Percentiles rank a stretch among this genome's conserved stretches.
Evolutionary conservation across 495 filamentous ascomycete species (phyloP).

Genomic region (Lichenothelia convexa): DNA sequence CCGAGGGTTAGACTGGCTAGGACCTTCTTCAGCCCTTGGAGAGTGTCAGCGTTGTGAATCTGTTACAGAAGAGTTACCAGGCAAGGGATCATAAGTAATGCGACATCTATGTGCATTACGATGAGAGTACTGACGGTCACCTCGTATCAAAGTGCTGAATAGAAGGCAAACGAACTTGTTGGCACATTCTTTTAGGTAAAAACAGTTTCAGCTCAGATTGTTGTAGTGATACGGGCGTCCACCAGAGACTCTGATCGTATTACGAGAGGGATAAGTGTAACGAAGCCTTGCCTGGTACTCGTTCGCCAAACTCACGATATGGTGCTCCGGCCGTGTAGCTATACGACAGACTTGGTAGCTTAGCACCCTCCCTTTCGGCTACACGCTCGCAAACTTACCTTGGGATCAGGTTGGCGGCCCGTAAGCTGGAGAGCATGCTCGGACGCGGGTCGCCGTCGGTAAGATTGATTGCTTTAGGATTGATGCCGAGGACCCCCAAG

Average conservation of each 20-base stretch:
- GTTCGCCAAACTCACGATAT: constrained; percentile 5
- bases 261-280: neutral
- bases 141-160: no score
- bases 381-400: constrained; percentile 38
- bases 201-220: no score
- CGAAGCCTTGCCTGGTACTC: no score
- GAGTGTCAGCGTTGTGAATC: no score
- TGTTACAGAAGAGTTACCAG: no score
- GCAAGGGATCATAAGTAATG: neutral
- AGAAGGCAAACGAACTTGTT: no score
- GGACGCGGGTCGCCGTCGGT: constrained; percentile 13
- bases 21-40: constrained; percentile 2
- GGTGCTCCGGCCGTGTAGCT: constrained; percentile 20
- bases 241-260: no score
- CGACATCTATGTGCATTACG: no score
- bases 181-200: no score
- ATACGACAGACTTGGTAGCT: constrained; percentile 14
- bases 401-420: constrained; percentile 27
- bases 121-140: no score
- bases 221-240: no score
- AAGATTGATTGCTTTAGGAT: constrained; percentile 21
- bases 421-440: constrained; percentile 22
- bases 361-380: constrained; percentile 34
- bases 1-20: constrained; percentile 18
- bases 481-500: constrained; percentile 17